phyloP scores from a whole-genome alignment of 495 filamentous ascomycete genomes.

The Penicillium subrubescens region DNA sequence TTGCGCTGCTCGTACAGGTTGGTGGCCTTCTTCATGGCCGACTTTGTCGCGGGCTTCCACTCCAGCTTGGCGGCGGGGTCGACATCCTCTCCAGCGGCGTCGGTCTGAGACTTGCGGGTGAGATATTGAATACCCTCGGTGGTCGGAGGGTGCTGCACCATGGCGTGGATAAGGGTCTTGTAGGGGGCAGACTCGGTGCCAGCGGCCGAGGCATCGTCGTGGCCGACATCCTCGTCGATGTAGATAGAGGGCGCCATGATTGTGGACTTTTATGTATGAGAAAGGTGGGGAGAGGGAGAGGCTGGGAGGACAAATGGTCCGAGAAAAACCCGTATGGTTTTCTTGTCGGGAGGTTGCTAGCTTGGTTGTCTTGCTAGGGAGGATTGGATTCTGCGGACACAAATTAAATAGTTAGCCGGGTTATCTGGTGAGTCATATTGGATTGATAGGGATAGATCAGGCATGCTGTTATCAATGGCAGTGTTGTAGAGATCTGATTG shows the following conservation, averaged over 20 bases:
- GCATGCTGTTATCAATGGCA: background rate
- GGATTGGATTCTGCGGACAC: background rate
- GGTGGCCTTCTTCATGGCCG: slow-evolving; percentile 78
- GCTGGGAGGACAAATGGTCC: background rate
- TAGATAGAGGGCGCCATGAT: slow-evolving; percentile 59
- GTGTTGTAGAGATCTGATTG: background rate
- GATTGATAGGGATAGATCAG: background rate
- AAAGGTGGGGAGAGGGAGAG: background rate
- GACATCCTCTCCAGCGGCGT: slow-evolving; percentile 59
- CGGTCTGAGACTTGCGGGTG: slow-evolving; percentile 68
- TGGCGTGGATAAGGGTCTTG: slow-evolving; percentile 77
- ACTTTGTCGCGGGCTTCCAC: slow-evolving; percentile 83
- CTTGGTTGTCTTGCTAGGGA: background rate
- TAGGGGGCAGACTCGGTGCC: slow-evolving; percentile 74
- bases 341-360: background rate
- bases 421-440: slow-evolving; percentile 16
- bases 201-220: slow-evolving; percentile 66
- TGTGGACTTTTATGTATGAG: background rate
- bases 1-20: slow-evolving; percentile 71
- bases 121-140: slow-evolving; percentile 63
- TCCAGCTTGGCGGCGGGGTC: slow-evolving; percentile 52
- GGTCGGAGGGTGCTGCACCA: slow-evolving; percentile 66
- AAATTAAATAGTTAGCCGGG: slow-evolving; percentile 3
- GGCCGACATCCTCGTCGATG: slow-evolving; percentile 77
- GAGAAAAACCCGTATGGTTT: background rate